Conservation (phyloP, 192 early-diverging fungal species). For the Fimicolochytrium jonesii region DNA sequence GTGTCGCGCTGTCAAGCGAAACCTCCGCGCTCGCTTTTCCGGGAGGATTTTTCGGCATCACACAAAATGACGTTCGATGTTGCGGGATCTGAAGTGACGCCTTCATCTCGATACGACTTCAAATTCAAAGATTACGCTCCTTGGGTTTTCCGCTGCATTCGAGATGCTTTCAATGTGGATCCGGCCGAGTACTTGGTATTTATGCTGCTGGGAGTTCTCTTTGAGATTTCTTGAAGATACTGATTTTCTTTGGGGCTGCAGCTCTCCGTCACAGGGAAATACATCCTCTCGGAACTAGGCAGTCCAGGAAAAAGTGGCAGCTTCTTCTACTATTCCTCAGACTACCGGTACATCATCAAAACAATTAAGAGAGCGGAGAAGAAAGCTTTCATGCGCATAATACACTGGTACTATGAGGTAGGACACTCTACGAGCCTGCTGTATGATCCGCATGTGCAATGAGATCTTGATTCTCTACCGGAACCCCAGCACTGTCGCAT, state of each 20-base stretch:
- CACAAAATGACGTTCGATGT: slow-evolving; percentile 96
- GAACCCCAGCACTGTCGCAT: slow-evolving; percentile 68
- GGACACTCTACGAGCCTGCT: too few species aligned
- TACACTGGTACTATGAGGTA: too few species aligned
- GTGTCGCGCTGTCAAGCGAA: slow-evolving; percentile 85
- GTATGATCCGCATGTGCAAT: too few species aligned
- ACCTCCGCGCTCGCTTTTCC: slow-evolving; percentile 56
- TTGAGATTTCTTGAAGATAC: too few species aligned
- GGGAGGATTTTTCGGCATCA: slow-evolving; percentile 79
- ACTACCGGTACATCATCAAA: slow-evolving; percentile 98
- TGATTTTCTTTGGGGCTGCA: slow-evolving; percentile 24
- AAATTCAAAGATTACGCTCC: slow-evolving; percentile 99
- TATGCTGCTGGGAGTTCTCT: neutral
- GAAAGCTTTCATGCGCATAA: too few species aligned
- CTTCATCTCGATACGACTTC: slow-evolving; percentile 90
- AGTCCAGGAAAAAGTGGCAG: slow-evolving; percentile 94
- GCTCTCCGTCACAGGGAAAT: slow-evolving; percentile 90
- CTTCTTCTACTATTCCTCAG: slow-evolving; percentile 97
- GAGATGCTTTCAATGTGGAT: slow-evolving; percentile 83
- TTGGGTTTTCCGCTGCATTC: slow-evolving; percentile 88
- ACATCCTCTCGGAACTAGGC: slow-evolving; percentile 88
- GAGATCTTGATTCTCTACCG: too few species aligned
- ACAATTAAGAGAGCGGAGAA: too few species aligned
- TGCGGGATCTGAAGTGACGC: slow-evolving; percentile 90
- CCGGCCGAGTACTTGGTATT: slow-evolving; percentile 85